Evolutionary conservation across 805 yeast genomes (phyloP), one percentile per base, ranked within the genome.

Genomic region (Monosporozyma aerobia): DNA sequence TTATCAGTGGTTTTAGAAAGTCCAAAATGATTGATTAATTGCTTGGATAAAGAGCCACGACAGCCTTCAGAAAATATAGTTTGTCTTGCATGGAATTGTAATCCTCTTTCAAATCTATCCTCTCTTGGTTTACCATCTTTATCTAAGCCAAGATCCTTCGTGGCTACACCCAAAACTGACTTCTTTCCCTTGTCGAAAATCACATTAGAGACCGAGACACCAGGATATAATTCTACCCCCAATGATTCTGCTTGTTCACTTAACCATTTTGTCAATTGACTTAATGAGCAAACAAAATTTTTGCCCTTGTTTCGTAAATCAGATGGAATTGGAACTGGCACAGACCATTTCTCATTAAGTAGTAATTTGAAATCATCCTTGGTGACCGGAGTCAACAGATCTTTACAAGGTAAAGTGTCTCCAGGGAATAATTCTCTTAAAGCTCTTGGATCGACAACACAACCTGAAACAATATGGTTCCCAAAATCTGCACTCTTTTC

Each of bases 31-130:
- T 77, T 72, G 51, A 92, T 84, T 0, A 81, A 83, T 64, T 85
- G 79, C 66, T 94, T 92, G 11, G 90, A 76, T 51, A 94, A 73
- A 1, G 97, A 90, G 0, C 99, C 99, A 69, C 90, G 98, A 66
- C 99, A 94, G n/a, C 99, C 99, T 71, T 94, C 99, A 5, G 96
- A 96, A 33, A 94, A 76, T 16, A 94, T 85, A 0, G 97, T 90
- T 54, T 84, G 75, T 61, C 94, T 80, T 4, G 99, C 88, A 60
- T 85, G 94, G 69, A 94, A 94, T 69, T 89, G 98, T 97, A 94
- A 87, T 27, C 99, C 99, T 58, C 96, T 78, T 69, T 94, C 97
- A 69, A 88, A 94, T n/a, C 80, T 75, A 57, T 79, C 86, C n/a
- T 43, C 45, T 62, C 84, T 87, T 32, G 96, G 95, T 35, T 73